Evolutionary conservation across 495 filamentous ascomycete species (phyloP).

Genomic region (Penicillium lagena): DNA sequence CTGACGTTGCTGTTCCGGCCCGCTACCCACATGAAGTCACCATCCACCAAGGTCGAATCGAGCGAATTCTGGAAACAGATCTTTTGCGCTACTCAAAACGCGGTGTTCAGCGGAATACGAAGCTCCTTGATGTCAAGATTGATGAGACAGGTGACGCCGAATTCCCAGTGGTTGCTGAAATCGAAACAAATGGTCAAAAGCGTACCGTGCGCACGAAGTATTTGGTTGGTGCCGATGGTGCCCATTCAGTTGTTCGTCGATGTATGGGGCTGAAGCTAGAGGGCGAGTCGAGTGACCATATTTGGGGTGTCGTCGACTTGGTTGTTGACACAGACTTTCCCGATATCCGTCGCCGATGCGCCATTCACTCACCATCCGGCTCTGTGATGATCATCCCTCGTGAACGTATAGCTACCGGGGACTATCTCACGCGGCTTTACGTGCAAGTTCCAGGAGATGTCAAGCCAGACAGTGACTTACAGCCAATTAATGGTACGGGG

Average conservation of each 20-base stretch:
- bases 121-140: slow-evolving; percentile 49
- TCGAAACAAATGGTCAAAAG: slow-evolving; percentile 39
- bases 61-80: slow-evolving; percentile 54
- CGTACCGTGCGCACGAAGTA: slow-evolving; percentile 53
- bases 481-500: slow-evolving; percentile 7
- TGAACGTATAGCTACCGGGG: slow-evolving; percentile 45
- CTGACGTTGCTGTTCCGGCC: slow-evolving; percentile 39
- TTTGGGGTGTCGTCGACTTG: slow-evolving; percentile 63
- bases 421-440: slow-evolving; percentile 63
- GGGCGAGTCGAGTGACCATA: slow-evolving; percentile 57
- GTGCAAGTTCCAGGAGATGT: slow-evolving; percentile 43
- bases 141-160: slow-evolving; percentile 51
- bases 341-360: slow-evolving; percentile 60
- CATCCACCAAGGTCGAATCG: slow-evolving; percentile 57
- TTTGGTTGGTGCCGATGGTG: slow-evolving; percentile 63
- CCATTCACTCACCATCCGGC: slow-evolving; percentile 61
- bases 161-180: slow-evolving; percentile 30
- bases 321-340: slow-evolving; percentile 64
- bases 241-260: slow-evolving; percentile 54
- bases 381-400: slow-evolving; percentile 69
- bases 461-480: slow-evolving; percentile 11
- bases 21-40: slow-evolving; percentile 49
- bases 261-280: slow-evolving; percentile 52
- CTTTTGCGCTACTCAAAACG: slow-evolving; percentile 41
- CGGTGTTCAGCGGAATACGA: slow-evolving; percentile 42